Evolutionary conservation across 2,329 filamentous ascomycete species (phyloP).

Genomic region (Mycosphaerella arachidis): DNA sequence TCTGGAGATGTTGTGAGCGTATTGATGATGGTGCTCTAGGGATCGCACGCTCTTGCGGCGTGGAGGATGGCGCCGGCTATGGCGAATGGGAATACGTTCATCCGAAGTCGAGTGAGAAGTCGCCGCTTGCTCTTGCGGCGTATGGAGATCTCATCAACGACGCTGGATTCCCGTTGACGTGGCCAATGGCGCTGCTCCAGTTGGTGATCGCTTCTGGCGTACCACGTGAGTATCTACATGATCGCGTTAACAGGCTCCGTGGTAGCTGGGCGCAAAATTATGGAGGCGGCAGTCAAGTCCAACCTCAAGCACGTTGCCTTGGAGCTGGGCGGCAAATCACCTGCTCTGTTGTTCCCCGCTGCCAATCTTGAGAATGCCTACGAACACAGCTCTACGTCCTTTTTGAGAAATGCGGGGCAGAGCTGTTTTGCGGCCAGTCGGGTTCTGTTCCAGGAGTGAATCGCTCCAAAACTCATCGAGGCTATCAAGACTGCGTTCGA

Average conservation of each 20-base stretch:
- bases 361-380: constrained; percentile 39
- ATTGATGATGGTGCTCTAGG: constrained; percentile 6
- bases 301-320: constrained; percentile 45
- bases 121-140: constrained; percentile 51
- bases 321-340: constrained; percentile 48
- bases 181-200: constrained; percentile 43
- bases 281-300: constrained; percentile 27
- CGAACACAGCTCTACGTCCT: constrained; percentile 5
- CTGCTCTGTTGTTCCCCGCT: constrained; percentile 43
- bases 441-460: constrained; percentile 33
- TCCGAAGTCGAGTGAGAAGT: constrained; percentile 62
- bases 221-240: constrained; percentile 65
- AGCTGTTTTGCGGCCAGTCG: constrained; percentile 30
- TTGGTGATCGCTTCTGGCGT: constrained; percentile 62
- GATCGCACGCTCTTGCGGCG: constrained; percentile 36
- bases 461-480: constrained; percentile 45
- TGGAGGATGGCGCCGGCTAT: constrained; percentile 58
- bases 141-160: constrained; percentile 43
- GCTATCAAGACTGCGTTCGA: constrained; percentile 35
- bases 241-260: constrained; percentile 74
- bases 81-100: constrained; percentile 55
- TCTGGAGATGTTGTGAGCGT: not conserved
- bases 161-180: constrained; percentile 41
- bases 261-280: constrained; percentile 53
- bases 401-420: constrained; percentile 16